Evolutionary conservation across 176 grass and related monocot genomes (phyloP), one percentile per base, ranked within the genome.

Genomic region (Lolium perenne): DNA sequence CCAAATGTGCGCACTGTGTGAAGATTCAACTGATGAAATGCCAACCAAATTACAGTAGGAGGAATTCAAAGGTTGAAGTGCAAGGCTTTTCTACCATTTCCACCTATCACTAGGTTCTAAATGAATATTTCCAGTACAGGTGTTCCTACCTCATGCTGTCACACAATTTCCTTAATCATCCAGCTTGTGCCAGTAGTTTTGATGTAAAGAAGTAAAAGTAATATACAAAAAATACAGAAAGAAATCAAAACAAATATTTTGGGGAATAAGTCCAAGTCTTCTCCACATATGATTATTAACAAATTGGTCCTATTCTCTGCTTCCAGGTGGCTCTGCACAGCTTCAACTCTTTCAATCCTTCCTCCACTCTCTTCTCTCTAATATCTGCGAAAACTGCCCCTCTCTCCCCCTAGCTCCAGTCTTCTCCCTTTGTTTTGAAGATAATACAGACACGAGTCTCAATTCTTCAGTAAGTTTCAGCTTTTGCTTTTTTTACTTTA

Each of bases 231-330:
- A 69, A 2, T 80, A 84, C 58, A 91, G 50, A 69, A 87, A 67
- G 13, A 84, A 87, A 74, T 91, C 88, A 68, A 89, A 84, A 46
- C 18, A 79, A 78, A 47, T 74, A 77, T 60, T 76, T 82, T 11
- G 15, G 56, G 59, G 85, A 83, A 81, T 46, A 41, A 63, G 69
- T 81, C 89, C 69, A 81, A 76, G 81, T 91, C 67, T 91, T 84
- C 81, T 58, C 69, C 59, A 29, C 15, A 29, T 91, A 54, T 80
- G 41, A 76, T 76, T 81, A 91, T 84, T 87, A 15, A 80, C 70
- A 26, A 87, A 80, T 80, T 71, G 22, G 1, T 54, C 78, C 72
- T 53, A 16, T 84, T 67, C 15, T 21, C 43, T 53, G 4, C 40
- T 76, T 60, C 76, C 69, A 87, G 18, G 71, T 87, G 69, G 69